These are phyloP conservation scores for Sugiyamaella neomexicana DNA, from an alignment of 1,139 yeast genomes.

Conservation along the genomic window DNA sequence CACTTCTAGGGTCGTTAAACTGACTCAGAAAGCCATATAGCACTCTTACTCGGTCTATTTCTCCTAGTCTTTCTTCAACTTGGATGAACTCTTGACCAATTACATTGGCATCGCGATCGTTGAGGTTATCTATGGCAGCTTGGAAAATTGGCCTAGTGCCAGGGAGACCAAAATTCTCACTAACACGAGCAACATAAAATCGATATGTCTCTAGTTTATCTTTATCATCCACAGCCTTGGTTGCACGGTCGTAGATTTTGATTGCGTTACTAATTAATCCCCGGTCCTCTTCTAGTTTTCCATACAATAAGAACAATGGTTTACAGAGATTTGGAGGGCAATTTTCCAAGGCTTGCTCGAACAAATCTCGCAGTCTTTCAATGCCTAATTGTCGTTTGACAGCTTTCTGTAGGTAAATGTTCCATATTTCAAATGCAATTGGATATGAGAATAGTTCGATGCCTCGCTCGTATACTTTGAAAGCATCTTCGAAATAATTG, in stretches of 20 bases:
- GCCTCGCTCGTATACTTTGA: conserved; percentile 68
- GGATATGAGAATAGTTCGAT: conserved; percentile 61
- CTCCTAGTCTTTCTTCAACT: conserved; percentile 52
- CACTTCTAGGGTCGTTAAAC: conserved; percentile 45
- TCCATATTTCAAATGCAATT: conserved; percentile 71
- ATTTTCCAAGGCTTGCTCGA: conserved; percentile 58
- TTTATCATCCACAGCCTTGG: conserved; percentile 39
- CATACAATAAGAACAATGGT: conserved; percentile 56
- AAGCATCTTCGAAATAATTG: conserved; percentile 52
- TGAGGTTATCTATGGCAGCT: conserved; percentile 46
- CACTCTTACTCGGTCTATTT: conserved; percentile 60
- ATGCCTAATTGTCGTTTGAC: conserved; percentile 43
- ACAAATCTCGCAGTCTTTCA: conserved; percentile 71
- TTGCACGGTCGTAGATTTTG: conserved; percentile 47
- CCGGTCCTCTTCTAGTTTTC: conserved; percentile 58
- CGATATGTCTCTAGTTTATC: conserved; percentile 43
- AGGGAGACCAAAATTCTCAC: conserved; percentile 40
- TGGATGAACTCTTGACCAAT: conserved; percentile 46
- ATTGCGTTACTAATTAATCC: conserved; percentile 50
- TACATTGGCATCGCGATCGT: conserved; percentile 40
- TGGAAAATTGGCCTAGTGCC: conserved; percentile 46
- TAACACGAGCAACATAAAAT: conserved; percentile 38
- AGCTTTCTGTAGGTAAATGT: conserved; percentile 59
- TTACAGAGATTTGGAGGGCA: conserved; percentile 54
- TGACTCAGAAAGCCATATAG: conserved; percentile 53